Percentiles rank a stretch among this genome's conserved stretches.
Evolutionary conservation across 495 filamentous ascomycete species (phyloP).

Genomic region (Pseudomonodictys pantanalensis): DNA sequence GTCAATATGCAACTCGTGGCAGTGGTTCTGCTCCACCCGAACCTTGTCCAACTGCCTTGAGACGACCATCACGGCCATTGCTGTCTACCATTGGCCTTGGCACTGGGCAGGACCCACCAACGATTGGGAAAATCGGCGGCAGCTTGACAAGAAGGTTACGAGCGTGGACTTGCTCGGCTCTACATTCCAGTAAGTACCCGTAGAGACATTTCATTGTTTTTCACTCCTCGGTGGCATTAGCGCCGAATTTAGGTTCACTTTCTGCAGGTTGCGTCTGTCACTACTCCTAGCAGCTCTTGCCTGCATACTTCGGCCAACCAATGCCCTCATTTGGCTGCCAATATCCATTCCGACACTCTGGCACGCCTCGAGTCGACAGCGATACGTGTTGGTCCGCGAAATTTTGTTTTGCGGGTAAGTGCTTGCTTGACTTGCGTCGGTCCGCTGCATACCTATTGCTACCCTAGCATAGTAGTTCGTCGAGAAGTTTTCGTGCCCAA

Average conservation of each 20-base stretch:
- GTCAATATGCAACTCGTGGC: slow-evolving; percentile 83
- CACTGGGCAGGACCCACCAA: slow-evolving; percentile 43
- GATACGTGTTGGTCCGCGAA: slow-evolving; percentile 59
- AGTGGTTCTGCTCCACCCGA: slow-evolving; percentile 92
- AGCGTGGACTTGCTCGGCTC: slow-evolving; percentile 10
- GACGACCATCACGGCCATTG: slow-evolving; percentile 77
- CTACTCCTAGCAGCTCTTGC: slow-evolving; percentile 76
- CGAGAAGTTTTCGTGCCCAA: not conserved
- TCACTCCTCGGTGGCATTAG: slow-evolving; percentile 7
- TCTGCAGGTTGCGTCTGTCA: slow-evolving; percentile 59
- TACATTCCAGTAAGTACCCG: slow-evolving; percentile 12
- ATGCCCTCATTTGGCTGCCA: slow-evolving; percentile 77
- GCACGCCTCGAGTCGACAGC: slow-evolving; percentile 45
- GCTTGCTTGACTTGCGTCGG: not conserved
- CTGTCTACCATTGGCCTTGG: slow-evolving; percentile 88
- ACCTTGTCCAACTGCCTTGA: slow-evolving; percentile 94
- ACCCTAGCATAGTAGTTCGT: not conserved
- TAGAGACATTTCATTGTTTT: not conserved
- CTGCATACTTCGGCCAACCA: slow-evolving; percentile 86
- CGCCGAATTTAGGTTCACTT: slow-evolving; percentile 9
- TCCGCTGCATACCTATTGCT: not conserved
- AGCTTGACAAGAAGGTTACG: slow-evolving; percentile 5
- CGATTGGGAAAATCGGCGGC: slow-evolving; percentile 27
- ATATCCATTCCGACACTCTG: slow-evolving; percentile 50
- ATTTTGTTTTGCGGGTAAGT: slow-evolving; percentile 66